Conservation (phyloP, 306 rosid genomes). For the Fragaria iinumae region DNA sequence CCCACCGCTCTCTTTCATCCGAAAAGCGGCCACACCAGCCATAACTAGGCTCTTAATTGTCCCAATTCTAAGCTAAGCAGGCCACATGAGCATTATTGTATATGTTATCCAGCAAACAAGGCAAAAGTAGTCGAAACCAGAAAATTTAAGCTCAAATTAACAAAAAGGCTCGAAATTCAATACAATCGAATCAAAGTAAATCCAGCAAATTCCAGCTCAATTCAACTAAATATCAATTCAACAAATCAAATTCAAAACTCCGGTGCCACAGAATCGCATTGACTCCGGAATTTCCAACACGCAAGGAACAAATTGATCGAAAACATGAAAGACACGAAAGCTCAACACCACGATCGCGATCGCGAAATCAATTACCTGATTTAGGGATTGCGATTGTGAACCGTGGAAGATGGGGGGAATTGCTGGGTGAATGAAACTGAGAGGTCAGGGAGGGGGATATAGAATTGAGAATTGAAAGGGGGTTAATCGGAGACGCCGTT, state of each 20-base stretch:
- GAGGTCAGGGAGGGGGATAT: not conserved
- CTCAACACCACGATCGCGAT: not conserved
- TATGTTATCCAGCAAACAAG: not conserved
- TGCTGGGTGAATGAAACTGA: not conserved
- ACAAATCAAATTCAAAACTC: not conserved
- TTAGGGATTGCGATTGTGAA: slow-evolving; percentile 16
- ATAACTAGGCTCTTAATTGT: not conserved
- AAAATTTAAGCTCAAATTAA: not conserved
- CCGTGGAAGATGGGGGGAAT: slow-evolving; percentile 5
- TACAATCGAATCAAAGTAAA: not conserved
- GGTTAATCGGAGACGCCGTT: too few relatives aligned
- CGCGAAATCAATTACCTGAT: slow-evolving; percentile 20
- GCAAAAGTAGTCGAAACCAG: not conserved
- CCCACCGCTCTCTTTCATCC: too few relatives aligned
- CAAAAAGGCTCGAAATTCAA: not conserved
- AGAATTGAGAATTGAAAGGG: too few relatives aligned
- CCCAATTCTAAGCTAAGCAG: slow-evolving; percentile 1
- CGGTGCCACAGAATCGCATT: too few relatives aligned
- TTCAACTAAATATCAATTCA: not conserved
- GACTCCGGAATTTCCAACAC: too few relatives aligned
- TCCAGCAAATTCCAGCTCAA: not conserved
- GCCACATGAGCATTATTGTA: not conserved
- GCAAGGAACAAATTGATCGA: not conserved
- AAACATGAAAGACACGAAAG: not conserved
- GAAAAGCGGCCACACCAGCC: not conserved